A percentile compares a stretch with the other conserved stretches of the same genome.
Evolutionary conservation across 2,329 filamentous ascomycete genomes (phyloP).

Genomic region (Aspergillus tubingensis): DNA sequence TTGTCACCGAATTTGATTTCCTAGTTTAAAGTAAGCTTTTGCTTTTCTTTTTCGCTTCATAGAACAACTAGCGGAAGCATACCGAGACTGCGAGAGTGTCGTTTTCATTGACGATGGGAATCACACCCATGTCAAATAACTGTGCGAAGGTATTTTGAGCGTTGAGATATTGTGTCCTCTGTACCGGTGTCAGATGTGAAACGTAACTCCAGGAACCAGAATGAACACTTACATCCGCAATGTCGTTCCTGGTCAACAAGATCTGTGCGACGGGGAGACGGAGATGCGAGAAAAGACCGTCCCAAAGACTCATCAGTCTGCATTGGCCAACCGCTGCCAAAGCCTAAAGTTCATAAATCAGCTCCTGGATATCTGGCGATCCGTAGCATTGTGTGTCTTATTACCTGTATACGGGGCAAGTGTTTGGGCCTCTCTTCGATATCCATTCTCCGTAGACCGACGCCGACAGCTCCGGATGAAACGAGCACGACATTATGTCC

Average conservation of each 20-base stretch:
- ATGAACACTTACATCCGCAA: constrained; percentile 71
- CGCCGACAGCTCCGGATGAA: constrained; percentile 94
- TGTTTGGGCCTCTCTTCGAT: constrained; percentile 85
- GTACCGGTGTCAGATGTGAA: constrained; percentile 20
- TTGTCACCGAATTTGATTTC: constrained; percentile 99
- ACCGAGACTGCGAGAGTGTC: constrained; percentile 88
- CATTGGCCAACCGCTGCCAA: constrained; percentile 96
- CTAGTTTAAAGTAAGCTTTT: constrained; percentile 20
- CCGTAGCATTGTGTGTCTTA: constrained; percentile 33
- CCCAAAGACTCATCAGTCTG: constrained; percentile 92
- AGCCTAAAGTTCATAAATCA: constrained; percentile 54
- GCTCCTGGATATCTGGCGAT: neutral
- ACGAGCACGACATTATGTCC: constrained; percentile 94
- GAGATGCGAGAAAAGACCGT: constrained; percentile 84
- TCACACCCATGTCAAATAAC: constrained; percentile 89
- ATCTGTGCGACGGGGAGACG: constrained; percentile 93
- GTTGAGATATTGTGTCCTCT: constrained; percentile 92
- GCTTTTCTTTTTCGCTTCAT: too few species aligned
- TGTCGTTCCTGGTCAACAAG: constrained; percentile 90
- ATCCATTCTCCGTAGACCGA: constrained; percentile 88
- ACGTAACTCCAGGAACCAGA: neutral
- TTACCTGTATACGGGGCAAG: constrained; percentile 78
- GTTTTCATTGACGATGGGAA: constrained; percentile 98
- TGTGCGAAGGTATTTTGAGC: constrained; percentile 93
- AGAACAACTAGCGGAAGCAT: constrained; percentile 21